phyloP scores from a whole-genome alignment of 225 moss, liverwort and hornwort species.

The Pleurozium schreberi region DNA sequence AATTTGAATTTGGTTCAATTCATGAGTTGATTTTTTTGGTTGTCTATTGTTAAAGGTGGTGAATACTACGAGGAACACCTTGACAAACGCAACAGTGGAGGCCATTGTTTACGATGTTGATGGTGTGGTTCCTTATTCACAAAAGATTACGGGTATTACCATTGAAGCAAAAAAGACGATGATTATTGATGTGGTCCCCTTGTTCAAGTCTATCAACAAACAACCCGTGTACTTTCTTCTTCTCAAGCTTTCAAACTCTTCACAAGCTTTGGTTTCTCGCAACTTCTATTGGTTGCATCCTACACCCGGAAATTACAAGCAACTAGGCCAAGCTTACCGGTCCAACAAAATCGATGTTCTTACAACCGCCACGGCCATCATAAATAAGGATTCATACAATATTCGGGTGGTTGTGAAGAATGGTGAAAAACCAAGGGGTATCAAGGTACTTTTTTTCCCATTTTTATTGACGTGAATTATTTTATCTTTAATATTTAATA shows the following conservation, averaged over 20 bases:
- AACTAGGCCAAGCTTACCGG: conserved; percentile 21
- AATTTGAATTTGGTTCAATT: neutral
- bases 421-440: neutral
- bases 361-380: neutral
- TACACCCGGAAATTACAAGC: conserved; percentile 37
- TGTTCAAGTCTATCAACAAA: conserved; percentile 18
- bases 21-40: neutral
- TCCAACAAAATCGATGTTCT: conserved; percentile 33
- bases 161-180: conserved; percentile 34
- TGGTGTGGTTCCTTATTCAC: conserved; percentile 1
- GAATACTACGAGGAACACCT: conserved; percentile 36
- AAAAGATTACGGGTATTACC: neutral
- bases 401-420: conserved; percentile 36
- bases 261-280: conserved; percentile 14
- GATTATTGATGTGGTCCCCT: conserved; percentile 12
- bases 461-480: neutral
- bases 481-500: no score
- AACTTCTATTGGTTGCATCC: conserved; percentile 88
- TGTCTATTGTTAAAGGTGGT: conserved; percentile 23
- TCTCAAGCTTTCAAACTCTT: conserved; percentile 30
- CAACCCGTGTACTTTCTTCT: conserved; percentile 49
- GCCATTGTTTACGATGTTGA: conserved; percentile 41
- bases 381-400: neutral
- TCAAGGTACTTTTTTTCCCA: neutral
- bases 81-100: conserved; percentile 19